phyloP scores from a whole-genome alignment of 257 asterid species.

The Galeopsis tetrahit region DNA sequence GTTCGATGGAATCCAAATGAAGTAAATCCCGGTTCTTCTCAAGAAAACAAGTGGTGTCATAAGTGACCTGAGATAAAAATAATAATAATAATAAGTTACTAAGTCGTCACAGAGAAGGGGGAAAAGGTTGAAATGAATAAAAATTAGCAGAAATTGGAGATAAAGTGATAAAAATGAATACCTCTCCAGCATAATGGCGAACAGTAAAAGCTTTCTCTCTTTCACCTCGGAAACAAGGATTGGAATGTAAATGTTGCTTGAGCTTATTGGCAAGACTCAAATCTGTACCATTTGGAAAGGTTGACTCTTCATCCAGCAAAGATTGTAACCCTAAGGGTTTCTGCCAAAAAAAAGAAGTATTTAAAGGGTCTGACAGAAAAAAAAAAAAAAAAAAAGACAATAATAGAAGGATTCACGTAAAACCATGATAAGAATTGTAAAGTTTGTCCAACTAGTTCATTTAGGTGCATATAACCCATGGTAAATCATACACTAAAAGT shows the following conservation, averaged over 20 bases:
- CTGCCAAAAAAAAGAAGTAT: slow-evolving; percentile 51
- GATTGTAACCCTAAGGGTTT: slow-evolving; percentile 92
- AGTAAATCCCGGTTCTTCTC: slow-evolving; percentile 97
- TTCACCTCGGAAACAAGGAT: slow-evolving; percentile 86
- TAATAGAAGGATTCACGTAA: slow-evolving; percentile 1
- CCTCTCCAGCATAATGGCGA: slow-evolving; percentile 98
- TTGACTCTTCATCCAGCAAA: slow-evolving; percentile 95
- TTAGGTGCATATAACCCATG: neutral
- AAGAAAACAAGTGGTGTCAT: slow-evolving; percentile 88
- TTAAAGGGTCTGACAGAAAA: slow-evolving; percentile 28
- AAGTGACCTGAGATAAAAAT: slow-evolving; percentile 68
- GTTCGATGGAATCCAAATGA: slow-evolving; percentile 86
- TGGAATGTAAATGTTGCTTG: slow-evolving; percentile 79
- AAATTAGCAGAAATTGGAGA: slow-evolving; percentile 16
- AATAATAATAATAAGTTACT: slow-evolving; percentile 1
- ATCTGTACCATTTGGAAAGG: slow-evolving; percentile 97
- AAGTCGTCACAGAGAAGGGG: slow-evolving; percentile 11
- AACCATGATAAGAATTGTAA: slow-evolving; percentile 15
- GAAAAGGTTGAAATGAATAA: neutral
- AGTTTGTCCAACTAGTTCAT: slow-evolving; percentile 3
- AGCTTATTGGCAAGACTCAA: slow-evolving; percentile 95
- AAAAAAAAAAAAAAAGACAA: slow-evolving; percentile 2
- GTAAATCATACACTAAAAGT: slow-evolving; percentile 6
- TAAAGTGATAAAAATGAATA: slow-evolving; percentile 35
- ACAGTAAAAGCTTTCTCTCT: slow-evolving; percentile 85